A percentile compares a stretch with the other conserved stretches of the same genome.
These are phyloP conservation scores for Boletus smithii DNA, from an alignment of 1,284 basidiomycete genomes.

Conservation along the genomic window DNA sequence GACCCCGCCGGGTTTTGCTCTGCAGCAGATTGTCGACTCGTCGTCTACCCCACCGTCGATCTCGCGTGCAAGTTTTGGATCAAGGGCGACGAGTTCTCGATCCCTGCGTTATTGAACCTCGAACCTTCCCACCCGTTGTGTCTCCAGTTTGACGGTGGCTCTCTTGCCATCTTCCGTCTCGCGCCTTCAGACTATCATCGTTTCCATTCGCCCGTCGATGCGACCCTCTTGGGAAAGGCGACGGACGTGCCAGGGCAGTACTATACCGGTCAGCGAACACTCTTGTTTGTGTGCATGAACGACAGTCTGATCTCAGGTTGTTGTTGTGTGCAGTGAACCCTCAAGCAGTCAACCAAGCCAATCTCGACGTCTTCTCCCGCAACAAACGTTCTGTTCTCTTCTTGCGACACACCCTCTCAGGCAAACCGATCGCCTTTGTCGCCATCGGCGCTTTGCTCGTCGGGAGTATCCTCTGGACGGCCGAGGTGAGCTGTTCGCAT, in stretches of 20 bases:
- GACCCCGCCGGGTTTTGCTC: constrained; percentile 57
- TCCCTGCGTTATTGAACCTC: constrained; percentile 57
- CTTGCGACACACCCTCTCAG: constrained; percentile 45
- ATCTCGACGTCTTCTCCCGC: constrained; percentile 71
- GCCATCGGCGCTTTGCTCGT: constrained; percentile 68
- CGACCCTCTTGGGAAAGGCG: constrained; percentile 45
- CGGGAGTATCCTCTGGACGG: constrained; percentile 51
- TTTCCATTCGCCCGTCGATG: constrained; percentile 77
- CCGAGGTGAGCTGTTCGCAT: constrained; percentile 25
- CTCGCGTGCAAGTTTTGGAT: constrained; percentile 73
- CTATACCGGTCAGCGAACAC: constrained; percentile 46
- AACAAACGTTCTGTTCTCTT: constrained; percentile 64
- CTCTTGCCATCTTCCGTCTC: constrained; percentile 69
- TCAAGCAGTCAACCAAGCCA: constrained; percentile 71
- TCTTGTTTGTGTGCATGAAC: too few species aligned
- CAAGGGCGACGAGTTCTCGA: constrained; percentile 72
- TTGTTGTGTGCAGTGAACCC: constrained; percentile 72
- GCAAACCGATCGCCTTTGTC: constrained; percentile 52
- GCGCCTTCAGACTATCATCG: constrained; percentile 85
- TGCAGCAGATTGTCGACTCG: constrained; percentile 74
- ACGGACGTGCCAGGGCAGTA: constrained; percentile 55
- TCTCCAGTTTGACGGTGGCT: constrained; percentile 43
- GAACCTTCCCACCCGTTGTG: constrained; percentile 39
- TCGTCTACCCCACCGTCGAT: constrained; percentile 60
- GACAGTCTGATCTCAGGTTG: too few species aligned